Base-by-base conservation (phyloP, 768 basidiomycete species). In the Candolleomyces eurysporus region DNA sequence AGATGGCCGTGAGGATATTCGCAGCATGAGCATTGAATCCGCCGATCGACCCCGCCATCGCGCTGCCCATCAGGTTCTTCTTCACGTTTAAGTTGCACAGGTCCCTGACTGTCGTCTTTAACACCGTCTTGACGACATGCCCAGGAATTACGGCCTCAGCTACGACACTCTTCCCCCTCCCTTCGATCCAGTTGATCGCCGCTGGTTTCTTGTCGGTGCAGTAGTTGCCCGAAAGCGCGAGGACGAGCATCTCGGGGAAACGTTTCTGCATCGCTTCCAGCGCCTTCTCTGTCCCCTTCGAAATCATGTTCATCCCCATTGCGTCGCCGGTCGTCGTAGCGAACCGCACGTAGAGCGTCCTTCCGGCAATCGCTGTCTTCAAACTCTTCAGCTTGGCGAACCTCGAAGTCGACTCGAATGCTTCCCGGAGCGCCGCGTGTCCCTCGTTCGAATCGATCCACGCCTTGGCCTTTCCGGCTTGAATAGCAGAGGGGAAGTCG, bases 241-340 rank as follows among this genome's bases (percentile, higher is more conserved):
- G 83, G 46, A 94, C 87, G 58, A 86, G 74, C 96, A 98, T 98
- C 62, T 89, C 87, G 2, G 96, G 96, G 79, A 94, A 99, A 68
- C 87, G 74, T 52, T 80, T 79, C 66, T 83, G 81, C 83, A 94
- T 81, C 19, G 80, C 83, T 68, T 90, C 94, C 10, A 99, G 83
- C 19, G 95, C 95, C 75, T 91, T 91, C 78, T 98, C 97, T 8
- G 94, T 95, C 3, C 96, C 97, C 76, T 99, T 99, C 8, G 91
- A 92, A 70, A 98, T 97, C 97, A 98, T 99, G 81, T 99, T 99
- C 97, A 99, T 99, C n/a, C 97, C 97, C 96, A 98, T 99, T 45
- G 97, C 96, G 69, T 98, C 96, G 36, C 96, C 97, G 0, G 97
- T 98, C 59, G 85, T 87, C 16, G 95, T 97, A 60, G 91, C 90